These are phyloP conservation scores for Ophiostoma novo-ulmi DNA, from an alignment of 2,329 filamentous ascomycete genomes.

Conservation along the genomic window DNA sequence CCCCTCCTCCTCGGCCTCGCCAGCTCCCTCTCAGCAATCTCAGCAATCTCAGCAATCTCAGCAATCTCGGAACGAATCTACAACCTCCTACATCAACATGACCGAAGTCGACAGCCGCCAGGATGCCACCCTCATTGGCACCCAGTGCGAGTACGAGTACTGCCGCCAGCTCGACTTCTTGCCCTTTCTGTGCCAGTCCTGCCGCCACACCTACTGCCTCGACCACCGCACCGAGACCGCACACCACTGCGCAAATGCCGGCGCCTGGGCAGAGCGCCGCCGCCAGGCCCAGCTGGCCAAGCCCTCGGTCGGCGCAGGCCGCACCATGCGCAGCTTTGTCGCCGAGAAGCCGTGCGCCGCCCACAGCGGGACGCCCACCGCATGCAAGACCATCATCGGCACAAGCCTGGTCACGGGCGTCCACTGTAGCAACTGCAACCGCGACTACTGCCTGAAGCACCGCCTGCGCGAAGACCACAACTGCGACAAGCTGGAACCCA, in stretches of 20 bases:
- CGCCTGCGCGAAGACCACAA: constrained; percentile 75
- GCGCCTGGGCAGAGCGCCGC: constrained; percentile 57
- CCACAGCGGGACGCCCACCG: constrained; percentile 31
- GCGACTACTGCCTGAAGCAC: constrained; percentile 73
- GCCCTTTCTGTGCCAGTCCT: constrained; percentile 89
- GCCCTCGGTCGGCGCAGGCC: constrained; percentile 51
- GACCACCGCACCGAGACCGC: constrained; percentile 84
- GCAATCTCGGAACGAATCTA: constrained; percentile 36
- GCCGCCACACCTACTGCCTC: constrained; percentile 77
- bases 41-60: constrained; percentile 39
- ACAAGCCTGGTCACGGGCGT: constrained; percentile 63
- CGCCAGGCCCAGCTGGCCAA: constrained; percentile 51
- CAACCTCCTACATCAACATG: constrained; percentile 65
- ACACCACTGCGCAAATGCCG: constrained; percentile 61
- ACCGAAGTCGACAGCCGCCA: constrained; percentile 47
- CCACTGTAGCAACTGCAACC: constrained; percentile 66
- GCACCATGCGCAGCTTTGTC: constrained; percentile 50
- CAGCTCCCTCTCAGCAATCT: constrained; percentile 37
- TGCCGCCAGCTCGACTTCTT: constrained; percentile 96
- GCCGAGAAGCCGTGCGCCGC: constrained; percentile 64
- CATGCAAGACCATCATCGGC: constrained; percentile 67
- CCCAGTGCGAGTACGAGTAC: constrained; percentile 84
- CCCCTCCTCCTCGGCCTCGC: constrained; percentile 1
- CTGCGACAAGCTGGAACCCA: constrained; percentile 67
- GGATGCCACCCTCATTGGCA: constrained; percentile 70